Evolutionary conservation across 169 alveolate genomes (phyloP), one percentile per base, ranked within the genome.

Genomic region (Cyclospora cayetanensis): DNA sequence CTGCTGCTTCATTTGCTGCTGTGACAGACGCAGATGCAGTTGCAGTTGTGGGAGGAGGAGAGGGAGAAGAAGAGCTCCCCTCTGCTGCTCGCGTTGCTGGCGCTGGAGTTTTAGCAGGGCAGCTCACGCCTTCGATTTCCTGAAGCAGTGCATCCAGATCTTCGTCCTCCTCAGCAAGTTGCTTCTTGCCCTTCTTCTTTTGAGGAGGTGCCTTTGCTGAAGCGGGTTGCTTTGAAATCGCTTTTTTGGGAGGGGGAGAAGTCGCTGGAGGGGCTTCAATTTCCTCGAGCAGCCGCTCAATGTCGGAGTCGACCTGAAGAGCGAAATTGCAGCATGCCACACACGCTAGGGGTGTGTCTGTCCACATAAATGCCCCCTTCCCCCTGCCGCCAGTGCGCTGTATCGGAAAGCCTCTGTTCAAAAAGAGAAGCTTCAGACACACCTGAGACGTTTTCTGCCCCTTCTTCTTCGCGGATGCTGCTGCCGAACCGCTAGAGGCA

Each of bases 101-200:
- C 5, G 60, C 83, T 22, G 63, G 68, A 34, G 41, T 34, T 3
- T 11, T 46, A 22, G 82, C 68, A 18, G 34, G 25, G 87, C 65
- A 5, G 25, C 70, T 5, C 34, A 4, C 43, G 66, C 29, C 83
- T 20, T 41, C 70, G 70, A 43, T 27, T 4, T 77, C 87, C 46
- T 11, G 63, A 2, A 77, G 87, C 4, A 77, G 42, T 4, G 87
- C 87, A 27, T 77, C 87, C 15, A 77, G 4, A 68, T 77, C 87
- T 18, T 77, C 87, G 29, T 42, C 68, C 25, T 43, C 65, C 34
- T 60, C 34, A 4, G 34, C 34, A 2, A 2, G 34, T 9, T 34
- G 60, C 31, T 72, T 4, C 34, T 39, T 5, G 34, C 5, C 22
- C 79, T 66, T 66, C 79, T 66, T n/a, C 79, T 66, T 15, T 11